These are phyloP conservation scores for Dictyostelium firmibasis DNA, from an alignment of 78 protist species.

Conservation along the genomic window DNA sequence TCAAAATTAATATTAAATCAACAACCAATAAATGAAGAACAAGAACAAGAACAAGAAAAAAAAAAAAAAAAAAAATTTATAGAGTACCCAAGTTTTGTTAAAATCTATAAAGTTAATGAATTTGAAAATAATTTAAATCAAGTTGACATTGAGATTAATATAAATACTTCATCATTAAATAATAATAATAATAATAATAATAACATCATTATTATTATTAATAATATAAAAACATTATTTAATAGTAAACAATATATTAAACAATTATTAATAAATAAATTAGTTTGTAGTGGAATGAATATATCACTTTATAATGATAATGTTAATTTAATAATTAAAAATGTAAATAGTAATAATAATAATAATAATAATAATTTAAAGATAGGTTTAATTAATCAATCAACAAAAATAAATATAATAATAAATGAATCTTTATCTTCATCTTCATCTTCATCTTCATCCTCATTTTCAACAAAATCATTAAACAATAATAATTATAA, in stretches of 20 bases:
- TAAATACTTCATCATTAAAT: neutral
- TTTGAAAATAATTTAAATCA: neutral
- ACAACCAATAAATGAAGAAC: neutral
- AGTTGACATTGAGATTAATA: neutral
- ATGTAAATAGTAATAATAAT: conserved; percentile 30
- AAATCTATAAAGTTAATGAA: neutral
- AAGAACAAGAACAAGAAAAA: neutral
- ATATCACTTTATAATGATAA: neutral
- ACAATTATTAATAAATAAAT: neutral
- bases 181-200: neutral
- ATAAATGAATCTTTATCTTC: neutral
- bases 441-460: neutral
- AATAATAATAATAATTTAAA: too few relatives aligned
- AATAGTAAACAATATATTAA: conserved; percentile 11
- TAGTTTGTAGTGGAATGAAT: neutral
- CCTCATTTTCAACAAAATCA: neutral
- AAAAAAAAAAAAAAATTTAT: neutral
- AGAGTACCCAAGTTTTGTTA: neutral
- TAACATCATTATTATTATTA: too few relatives aligned
- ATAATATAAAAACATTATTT: neutral
- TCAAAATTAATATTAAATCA: neutral
- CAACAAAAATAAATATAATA: conserved; percentile 36
- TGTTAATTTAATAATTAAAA: neutral
- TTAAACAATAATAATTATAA: neutral
- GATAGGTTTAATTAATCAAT: conserved; percentile 6